These are phyloP conservation scores for Zychaea mexicana DNA, from an alignment of 371 early-diverging fungal species.

Conservation along the genomic window DNA sequence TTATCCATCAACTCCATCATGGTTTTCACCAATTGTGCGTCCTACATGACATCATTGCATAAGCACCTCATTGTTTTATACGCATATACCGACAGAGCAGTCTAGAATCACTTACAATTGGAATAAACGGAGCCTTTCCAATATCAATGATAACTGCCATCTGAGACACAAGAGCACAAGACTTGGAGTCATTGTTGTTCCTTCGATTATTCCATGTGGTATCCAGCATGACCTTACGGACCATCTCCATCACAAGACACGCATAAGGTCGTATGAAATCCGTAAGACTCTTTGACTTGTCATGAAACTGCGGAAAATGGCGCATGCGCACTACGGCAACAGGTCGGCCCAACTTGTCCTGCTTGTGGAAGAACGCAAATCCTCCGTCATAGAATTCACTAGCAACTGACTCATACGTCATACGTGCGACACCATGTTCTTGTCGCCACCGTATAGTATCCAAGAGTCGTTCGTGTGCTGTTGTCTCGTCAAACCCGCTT, in stretches of 20 bases:
- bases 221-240: constrained; percentile 35
- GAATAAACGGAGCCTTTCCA: constrained; percentile 41
- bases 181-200: constrained; percentile 13
- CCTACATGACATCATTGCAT: constrained; percentile 27
- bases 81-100: neutral
- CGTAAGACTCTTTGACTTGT: constrained; percentile 30
- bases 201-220: constrained; percentile 21
- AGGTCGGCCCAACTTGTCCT: constrained; percentile 44
- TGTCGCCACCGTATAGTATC: constrained; percentile 50
- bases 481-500: constrained; percentile 14
- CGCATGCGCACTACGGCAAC: constrained; percentile 46
- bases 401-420: constrained; percentile 31
- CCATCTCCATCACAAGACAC: constrained; percentile 49
- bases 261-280: constrained; percentile 38
- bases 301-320: constrained; percentile 42
- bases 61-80: no score
- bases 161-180: constrained; percentile 29
- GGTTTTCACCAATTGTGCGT: constrained; percentile 29
- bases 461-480: constrained; percentile 21
- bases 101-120: constrained; percentile 25
- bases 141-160: constrained; percentile 41
- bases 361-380: constrained; percentile 48
- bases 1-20: constrained; percentile 32
- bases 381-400: constrained; percentile 33
- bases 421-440: constrained; percentile 22